Conservation (phyloP, 2,329 filamentous ascomycete genomes). For the Ascochyta clinopodiicola region DNA sequence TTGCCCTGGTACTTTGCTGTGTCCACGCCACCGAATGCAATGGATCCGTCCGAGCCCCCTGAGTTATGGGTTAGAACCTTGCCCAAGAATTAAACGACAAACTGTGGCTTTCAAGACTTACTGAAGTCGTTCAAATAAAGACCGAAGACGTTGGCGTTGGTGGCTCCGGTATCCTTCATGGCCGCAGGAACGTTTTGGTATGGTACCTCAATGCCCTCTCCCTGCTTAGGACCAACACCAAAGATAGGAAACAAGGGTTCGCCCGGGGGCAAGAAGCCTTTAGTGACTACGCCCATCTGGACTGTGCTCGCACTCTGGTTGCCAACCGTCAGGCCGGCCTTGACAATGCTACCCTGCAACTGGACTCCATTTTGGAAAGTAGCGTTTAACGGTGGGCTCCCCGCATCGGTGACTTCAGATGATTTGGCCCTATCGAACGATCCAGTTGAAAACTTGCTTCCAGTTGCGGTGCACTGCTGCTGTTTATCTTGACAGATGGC, state of each 20-base stretch:
- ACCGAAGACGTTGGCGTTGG: not conserved
- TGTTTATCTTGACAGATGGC: not conserved
- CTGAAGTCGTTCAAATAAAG: conserved; percentile 1
- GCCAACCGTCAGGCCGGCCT: not conserved
- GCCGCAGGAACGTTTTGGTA: not conserved
- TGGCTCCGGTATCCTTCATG: not conserved
- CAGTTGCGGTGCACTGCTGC: not conserved
- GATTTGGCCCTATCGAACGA: not conserved
- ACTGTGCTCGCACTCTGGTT: not conserved
- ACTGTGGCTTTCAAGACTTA: not conserved
- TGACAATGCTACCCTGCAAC: not conserved
- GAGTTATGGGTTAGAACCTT: not conserved
- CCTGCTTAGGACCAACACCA: not conserved
- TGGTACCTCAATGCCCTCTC: not conserved
- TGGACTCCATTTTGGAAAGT: not conserved
- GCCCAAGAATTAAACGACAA: not conserved
- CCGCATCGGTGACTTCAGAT: not conserved
- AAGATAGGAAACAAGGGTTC: not conserved
- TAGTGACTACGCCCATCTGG: not conserved
- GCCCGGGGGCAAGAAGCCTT: not conserved
- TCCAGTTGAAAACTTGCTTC: not conserved
- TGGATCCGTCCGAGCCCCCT: not conserved
- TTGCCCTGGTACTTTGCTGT: not conserved
- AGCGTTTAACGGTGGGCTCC: not conserved
- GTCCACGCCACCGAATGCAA: conserved; percentile 1